Conservation (phyloP, 495 filamentous ascomycete species). For the Talaromyces trachyspermus region DNA sequence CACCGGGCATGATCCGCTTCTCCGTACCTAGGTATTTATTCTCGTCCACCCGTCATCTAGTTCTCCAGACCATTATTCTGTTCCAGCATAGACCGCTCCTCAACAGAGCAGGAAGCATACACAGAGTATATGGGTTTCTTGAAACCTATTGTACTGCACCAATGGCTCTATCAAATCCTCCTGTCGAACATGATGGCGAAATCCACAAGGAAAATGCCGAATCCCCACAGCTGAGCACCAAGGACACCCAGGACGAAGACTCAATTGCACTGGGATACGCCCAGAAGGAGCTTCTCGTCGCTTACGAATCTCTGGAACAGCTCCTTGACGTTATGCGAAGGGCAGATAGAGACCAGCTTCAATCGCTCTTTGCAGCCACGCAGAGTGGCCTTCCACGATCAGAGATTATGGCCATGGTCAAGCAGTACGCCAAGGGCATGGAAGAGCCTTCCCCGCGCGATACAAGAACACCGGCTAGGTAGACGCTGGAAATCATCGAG, state of each 20-base stretch:
- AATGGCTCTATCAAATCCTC: not conserved
- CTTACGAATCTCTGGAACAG: not conserved
- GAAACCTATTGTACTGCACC: not conserved
- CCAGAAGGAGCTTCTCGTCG: not conserved
- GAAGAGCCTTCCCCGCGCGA: no score
- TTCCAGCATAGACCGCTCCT: not conserved
- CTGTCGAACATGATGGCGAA: not conserved
- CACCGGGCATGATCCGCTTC: no score
- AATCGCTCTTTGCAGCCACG: not conserved
- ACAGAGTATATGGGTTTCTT: not conserved
- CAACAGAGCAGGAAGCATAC: not conserved
- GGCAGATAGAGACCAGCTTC: not conserved
- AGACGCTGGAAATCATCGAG: no score
- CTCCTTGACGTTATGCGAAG: not conserved
- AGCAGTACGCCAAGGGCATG: not conserved
- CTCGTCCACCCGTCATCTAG: no score
- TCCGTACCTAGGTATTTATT: no score
- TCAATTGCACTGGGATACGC: not conserved
- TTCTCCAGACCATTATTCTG: not conserved
- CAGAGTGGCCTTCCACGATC: not conserved
- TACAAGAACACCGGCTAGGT: no score
- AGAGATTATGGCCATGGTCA: not conserved
- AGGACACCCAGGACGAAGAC: not conserved
- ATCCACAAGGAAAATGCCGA: not conserved
- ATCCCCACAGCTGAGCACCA: no score